These are phyloP conservation scores for Setomelanomma holmii DNA, from an alignment of 2,329 filamentous ascomycete species.

Conservation along the genomic window DNA sequence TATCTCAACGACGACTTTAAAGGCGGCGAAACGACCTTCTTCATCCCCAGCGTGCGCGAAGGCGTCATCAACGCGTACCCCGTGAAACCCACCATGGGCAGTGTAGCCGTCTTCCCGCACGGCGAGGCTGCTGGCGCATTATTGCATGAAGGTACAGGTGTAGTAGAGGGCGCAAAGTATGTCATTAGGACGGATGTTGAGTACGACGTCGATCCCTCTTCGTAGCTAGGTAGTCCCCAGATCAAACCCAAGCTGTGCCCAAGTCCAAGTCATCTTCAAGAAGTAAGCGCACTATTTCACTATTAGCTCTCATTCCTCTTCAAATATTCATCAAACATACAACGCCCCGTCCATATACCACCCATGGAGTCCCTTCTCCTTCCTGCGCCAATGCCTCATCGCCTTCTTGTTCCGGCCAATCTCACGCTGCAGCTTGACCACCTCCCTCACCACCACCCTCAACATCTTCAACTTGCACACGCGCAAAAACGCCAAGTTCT, in stretches of 20 bases:
- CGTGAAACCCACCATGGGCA: slow-evolving; percentile 72
- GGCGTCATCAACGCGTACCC: slow-evolving; percentile 74
- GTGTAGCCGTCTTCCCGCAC: slow-evolving; percentile 73
- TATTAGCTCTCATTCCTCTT: too few relatives aligned
- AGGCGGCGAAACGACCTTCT: slow-evolving; percentile 75
- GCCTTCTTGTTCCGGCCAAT: neutral
- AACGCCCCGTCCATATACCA: too few relatives aligned
- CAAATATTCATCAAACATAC: too few relatives aligned
- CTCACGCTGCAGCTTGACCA: neutral
- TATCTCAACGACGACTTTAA: slow-evolving; percentile 77
- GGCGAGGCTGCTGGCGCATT: slow-evolving; percentile 70
- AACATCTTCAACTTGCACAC: neutral
- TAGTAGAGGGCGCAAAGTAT: slow-evolving; percentile 71
- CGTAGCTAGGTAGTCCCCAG: too few relatives aligned
- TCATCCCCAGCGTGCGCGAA: slow-evolving; percentile 69
- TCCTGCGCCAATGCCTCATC: neutral
- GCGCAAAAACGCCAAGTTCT: neutral
- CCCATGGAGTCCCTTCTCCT: neutral
- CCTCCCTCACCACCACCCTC: neutral
- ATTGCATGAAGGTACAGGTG: slow-evolving; percentile 74
- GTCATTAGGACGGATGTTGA: slow-evolving; percentile 75
- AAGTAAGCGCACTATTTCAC: too few relatives aligned
- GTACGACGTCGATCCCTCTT: slow-evolving; percentile 63
- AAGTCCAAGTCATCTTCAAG: too few relatives aligned
- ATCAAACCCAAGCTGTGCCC: too few relatives aligned